Evolutionary conservation across 441 rosid genomes (phyloP), one percentile per base, ranked within the genome.

Genomic region (Gossypium schwendimanii): DNA sequence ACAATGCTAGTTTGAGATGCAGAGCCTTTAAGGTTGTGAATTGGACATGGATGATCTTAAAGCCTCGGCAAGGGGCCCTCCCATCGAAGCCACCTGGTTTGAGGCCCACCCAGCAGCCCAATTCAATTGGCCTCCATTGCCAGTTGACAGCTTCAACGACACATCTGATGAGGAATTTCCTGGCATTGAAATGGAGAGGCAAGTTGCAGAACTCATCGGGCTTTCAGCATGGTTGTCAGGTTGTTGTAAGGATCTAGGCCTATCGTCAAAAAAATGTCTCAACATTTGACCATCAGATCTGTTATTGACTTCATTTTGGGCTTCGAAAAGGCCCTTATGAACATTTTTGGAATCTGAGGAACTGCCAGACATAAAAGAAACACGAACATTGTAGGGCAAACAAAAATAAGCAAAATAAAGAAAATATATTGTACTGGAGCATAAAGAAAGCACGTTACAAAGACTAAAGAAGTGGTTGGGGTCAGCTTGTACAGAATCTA

Each of bases 31-130:
- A 1, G 96, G 96, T 0, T 95, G 89, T 0, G 96, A 84, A 49
- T 71, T 82, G 6, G 86, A 55, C 0, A 76, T 31, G 1, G 93
- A 84, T 2, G 95, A 89, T 64, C 97, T 80, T 58, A 95, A 69
- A 0, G 90, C 97, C 81, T 93, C 98, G 0, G 95, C 99, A 0
- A 95, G 84, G 0, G 99, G 99, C 52, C 98, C 97, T 0, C 96
- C 98, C 93, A 89, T 85, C 8, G 90, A 82, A 44, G 79, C 75
- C 71, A 76, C 83, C 71, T 81, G 87, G 70, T 77, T 78, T 0
- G 86, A 11, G 2, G 83, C 82, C 91, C 96, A 90, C 4, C 87
- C 90, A 1, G 63, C 75, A 45, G 63, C 84, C 2, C 14, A 15
- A 0, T 72, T 78, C 0, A 73, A 69, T 73, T 84, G 88, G 31